Evolutionary conservation across 1,284 basidiomycete species (phyloP), one percentile per base, ranked within the genome.

Genomic region (Pseudozyma sp.): DNA sequence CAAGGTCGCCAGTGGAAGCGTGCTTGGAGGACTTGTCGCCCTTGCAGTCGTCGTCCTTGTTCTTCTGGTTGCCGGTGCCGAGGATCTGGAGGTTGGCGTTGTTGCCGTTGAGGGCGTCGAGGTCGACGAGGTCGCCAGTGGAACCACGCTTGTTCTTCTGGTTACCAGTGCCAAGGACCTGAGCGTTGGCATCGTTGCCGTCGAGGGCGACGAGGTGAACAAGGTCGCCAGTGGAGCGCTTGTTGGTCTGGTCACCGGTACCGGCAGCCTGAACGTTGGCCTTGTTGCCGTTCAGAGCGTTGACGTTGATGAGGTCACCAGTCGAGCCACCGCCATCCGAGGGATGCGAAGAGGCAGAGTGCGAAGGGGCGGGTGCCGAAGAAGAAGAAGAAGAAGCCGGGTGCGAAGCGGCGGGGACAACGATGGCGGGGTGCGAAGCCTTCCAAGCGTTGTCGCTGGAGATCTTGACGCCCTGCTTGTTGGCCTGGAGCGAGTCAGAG

Each of bases 51-150:
- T 42, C 24, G 45, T 50, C 50, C 43, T 30, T 7, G 30, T 61
- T 61, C 39, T 54, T 54, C 52, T 63, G 60, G 60, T 51, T 55
- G 60, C 60, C 60, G 31, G 60, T 63, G 34, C 54, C 54, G 17
- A 63, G 53, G 48, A 63, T 34, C 43, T 52, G 53, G 11, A 55
- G 29, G 53, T 63, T 63, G 48, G 60, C 54, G 35, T 55, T 17
- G 53, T 63, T 63, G 48, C 42, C 47, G 60, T 63, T 56, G 60
- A 55, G 47, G 9, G 54, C 53, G 19, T 47, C 34, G 43, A 37
- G 31, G 48, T 55, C 53, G 35, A 63, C 30, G 29, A 63, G 40
- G 54, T 52, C 49, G 39, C 57, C 57, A 30, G 50, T 61, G n/a
- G 49, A 34, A 14, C 34, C 45, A 33, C 51, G 46, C 50, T 59